phyloP scores from a whole-genome alignment of 768 basidiomycete genomes.

The Chalciporus piperatus region DNA sequence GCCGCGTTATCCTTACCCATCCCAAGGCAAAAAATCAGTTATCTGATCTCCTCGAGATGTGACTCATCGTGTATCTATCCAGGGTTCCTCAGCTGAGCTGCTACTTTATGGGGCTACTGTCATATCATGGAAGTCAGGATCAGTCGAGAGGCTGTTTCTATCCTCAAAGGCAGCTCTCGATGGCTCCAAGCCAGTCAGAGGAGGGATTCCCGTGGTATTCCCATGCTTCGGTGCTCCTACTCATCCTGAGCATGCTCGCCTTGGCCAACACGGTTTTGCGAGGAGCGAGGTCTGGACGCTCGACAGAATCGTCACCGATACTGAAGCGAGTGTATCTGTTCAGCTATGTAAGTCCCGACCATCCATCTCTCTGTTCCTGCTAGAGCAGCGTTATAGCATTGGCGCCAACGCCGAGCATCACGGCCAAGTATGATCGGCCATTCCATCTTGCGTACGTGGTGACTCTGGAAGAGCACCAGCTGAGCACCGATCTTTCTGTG shows the following conservation, averaged over 20 bases:
- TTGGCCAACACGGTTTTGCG: conserved; percentile 91
- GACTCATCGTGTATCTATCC: background rate
- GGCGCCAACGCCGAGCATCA: conserved; percentile 57
- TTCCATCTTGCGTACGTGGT: conserved; percentile 83
- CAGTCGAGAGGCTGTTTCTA: conserved; percentile 73
- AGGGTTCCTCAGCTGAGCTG: conserved; percentile 68
- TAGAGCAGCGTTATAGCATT: conserved; percentile 44
- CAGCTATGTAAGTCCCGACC: conserved; percentile 58
- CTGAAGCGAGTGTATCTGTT: conserved; percentile 69
- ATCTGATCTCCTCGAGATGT: background rate
- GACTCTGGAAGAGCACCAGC: conserved; percentile 66
- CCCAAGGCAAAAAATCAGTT: conserved; percentile 46
- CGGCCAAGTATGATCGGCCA: conserved; percentile 52
- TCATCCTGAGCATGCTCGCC: conserved; percentile 63
- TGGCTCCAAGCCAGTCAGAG: conserved; percentile 72
- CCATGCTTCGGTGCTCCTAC: conserved; percentile 87
- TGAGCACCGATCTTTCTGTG: conserved; percentile 81
- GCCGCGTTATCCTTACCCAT: conserved; percentile 53
- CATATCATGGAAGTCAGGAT: conserved; percentile 75
- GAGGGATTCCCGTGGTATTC: conserved; percentile 65
- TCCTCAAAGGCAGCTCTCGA: conserved; percentile 78
- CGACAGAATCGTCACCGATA: conserved; percentile 61
- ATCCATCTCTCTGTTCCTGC: background rate
- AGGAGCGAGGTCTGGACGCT: conserved; percentile 74
- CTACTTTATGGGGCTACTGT: conserved; percentile 85